Base-by-base conservation (phyloP, 225 moss, liverwort and hornwort genomes). In the Lunularia cruciata region DNA sequence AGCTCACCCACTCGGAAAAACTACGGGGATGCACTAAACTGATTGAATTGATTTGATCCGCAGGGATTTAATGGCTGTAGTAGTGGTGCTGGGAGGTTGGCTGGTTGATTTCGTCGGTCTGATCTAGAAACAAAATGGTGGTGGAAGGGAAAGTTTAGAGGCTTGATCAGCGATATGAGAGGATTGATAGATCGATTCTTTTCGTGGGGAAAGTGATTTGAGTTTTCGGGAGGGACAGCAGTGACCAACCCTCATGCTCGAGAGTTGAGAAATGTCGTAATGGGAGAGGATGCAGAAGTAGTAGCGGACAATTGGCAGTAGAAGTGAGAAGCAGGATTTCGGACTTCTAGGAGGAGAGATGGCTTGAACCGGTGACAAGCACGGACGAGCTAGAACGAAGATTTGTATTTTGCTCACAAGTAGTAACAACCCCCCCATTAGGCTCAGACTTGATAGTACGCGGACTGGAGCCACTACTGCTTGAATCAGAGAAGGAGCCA, bases 401-500 rank as follows among this genome's bases (percentile, higher is more conserved):
- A 51, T 70, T 36, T 52, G 38, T 49, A 51, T 70, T 36, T 52
- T 68, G 67, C 67, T 67, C 67, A 67, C 67, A 67, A 34, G 18
- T 26, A 22, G n/a, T n/a, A n/a, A n/a, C n/a, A n/a, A 49, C 57
- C 63, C 62, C 72, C 76, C 38, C 76, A 47, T 51, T 67, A 51
- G 76, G 78, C 67, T 83, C 84, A 61, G 71, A 71, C 67, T 83
- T 84, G 30, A 85, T 58, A 38, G 73, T 72, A 60, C 84, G 83
- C 70, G 87, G 88, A 78, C 90, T 89, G 75, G 89, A 86, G 72
- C 81, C 83, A 80, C 88, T 86, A 75, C 92, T 87, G 81, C 89
- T 92, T 69, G 91, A 94, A 77, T 89, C 92, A 78, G 92, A 91
- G 54, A 79, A 86, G 78, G 86, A 89, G 56, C 82, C 89, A 75